These are phyloP conservation scores for Iris macrosiphon DNA, from an alignment of 106 monocot genomes.

Conservation along the genomic window DNA sequence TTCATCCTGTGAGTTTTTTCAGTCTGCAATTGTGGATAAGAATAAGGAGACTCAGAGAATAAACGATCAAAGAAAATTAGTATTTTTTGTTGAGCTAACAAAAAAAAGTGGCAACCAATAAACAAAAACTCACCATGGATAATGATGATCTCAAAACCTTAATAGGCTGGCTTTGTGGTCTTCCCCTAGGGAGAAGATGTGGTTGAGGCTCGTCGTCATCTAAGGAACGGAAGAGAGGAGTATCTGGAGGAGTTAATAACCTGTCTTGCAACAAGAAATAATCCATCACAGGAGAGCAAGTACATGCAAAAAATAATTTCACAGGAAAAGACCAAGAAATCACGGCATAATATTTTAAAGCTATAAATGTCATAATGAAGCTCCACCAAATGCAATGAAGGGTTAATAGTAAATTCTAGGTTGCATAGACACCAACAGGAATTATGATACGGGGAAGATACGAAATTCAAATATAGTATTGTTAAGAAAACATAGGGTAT, in stretches of 20 bases:
- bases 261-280: slow-evolving; percentile 36
- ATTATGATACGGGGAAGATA: too few relatives aligned
- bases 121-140: slow-evolving; percentile 31
- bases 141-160: slow-evolving; percentile 62
- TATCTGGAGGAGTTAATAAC: slow-evolving; percentile 92
- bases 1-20: slow-evolving; percentile 43
- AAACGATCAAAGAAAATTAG: background rate
- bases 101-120: background rate
- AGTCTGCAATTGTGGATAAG: slow-evolving; percentile 40
- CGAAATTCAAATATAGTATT: too few relatives aligned
- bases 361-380: too few relatives aligned
- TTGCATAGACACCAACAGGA: too few relatives aligned
- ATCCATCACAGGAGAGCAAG: too few relatives aligned
- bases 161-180: slow-evolving; percentile 48
- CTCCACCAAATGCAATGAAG: too few relatives aligned
- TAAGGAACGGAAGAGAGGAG: slow-evolving; percentile 89
- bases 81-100: background rate
- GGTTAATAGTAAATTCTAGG: too few relatives aligned
- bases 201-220: slow-evolving; percentile 64
- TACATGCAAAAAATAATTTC: too few relatives aligned
- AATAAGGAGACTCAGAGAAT: slow-evolving; percentile 1
- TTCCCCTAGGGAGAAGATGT: slow-evolving; percentile 38
- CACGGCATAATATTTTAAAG: too few relatives aligned
- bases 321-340: too few relatives aligned
- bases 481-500: too few relatives aligned